phyloP scores from a whole-genome alignment of 2,329 filamentous ascomycete genomes.

The Fusarium pininemorale region DNA sequence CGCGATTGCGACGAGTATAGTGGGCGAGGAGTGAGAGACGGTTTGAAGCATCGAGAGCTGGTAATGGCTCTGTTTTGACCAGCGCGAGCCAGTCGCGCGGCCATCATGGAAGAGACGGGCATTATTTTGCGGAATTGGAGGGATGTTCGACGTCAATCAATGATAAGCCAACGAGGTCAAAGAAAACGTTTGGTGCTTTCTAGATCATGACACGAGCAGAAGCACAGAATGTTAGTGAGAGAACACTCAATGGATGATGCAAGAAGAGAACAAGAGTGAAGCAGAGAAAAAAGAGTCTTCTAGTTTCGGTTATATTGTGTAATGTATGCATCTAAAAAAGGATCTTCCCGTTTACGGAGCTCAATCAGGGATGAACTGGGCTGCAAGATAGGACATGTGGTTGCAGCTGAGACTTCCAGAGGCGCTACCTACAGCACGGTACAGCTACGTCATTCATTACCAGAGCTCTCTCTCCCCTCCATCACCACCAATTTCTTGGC shows the following conservation, averaged over 20 bases:
- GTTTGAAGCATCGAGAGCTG: slow-evolving; percentile 22
- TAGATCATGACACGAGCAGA: slow-evolving; percentile 22
- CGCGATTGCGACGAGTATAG: slow-evolving; percentile 20
- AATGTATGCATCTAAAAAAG: slow-evolving; percentile 13
- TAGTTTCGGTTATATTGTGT: slow-evolving; percentile 16
- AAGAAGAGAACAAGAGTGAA: not conserved
- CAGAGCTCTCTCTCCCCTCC: slow-evolving; percentile 3
- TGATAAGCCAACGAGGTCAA: not conserved
- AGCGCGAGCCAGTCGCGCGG: slow-evolving; percentile 37
- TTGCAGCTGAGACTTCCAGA: not conserved
- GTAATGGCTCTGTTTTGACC: slow-evolving; percentile 18
- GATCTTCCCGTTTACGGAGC: slow-evolving; percentile 30
- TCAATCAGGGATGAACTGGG: slow-evolving; percentile 12
- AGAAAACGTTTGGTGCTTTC: not conserved
- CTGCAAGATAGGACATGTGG: not conserved
- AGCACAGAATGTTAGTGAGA: not conserved
- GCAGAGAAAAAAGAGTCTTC: not conserved
- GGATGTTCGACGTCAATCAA: slow-evolving; percentile 2
- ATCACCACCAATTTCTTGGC: slow-evolving; percentile 30
- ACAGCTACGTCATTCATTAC: slow-evolving; percentile 34
- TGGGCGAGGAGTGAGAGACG: slow-evolving; percentile 22
- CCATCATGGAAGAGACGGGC: slow-evolving; percentile 37
- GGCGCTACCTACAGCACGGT: slow-evolving; percentile 1
- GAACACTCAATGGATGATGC: slow-evolving; percentile 12
- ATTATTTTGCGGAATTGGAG: slow-evolving; percentile 18